phyloP scores from a whole-genome alignment of 2,329 filamentous ascomycete species.

The Claviceps sp. region DNA sequence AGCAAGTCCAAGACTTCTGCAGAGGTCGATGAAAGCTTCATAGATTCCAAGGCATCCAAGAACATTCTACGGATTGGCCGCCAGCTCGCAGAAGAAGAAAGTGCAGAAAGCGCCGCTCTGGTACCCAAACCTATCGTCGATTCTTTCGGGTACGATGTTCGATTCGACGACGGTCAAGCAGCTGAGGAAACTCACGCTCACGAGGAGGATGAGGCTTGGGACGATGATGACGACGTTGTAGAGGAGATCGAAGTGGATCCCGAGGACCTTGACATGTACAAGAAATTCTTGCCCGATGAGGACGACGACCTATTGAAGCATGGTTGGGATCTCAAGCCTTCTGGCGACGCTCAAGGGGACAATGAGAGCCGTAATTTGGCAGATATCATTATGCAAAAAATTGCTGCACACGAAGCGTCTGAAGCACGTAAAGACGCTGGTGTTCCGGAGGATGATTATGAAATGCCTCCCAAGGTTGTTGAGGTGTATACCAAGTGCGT shows the following conservation, averaged over 20 bases:
- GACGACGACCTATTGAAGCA: constrained; percentile 62
- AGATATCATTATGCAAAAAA: constrained; percentile 87
- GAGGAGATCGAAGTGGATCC: constrained; percentile 75
- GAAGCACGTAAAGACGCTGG: constrained; percentile 34
- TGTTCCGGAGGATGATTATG: constrained; percentile 63
- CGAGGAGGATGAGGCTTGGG: constrained; percentile 57
- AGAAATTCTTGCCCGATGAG: constrained; percentile 69
- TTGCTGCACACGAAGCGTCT: constrained; percentile 74
- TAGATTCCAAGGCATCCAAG: constrained; percentile 77
- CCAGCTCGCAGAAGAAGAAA: constrained; percentile 73
- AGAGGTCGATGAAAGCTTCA: constrained; percentile 54
- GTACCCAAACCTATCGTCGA: constrained; percentile 31
- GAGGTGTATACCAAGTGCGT: constrained; percentile 82
- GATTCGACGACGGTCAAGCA: constrained; percentile 47
- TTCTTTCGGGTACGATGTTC: constrained; percentile 66
- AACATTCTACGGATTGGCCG: constrained; percentile 85
- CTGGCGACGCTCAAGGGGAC: constrained; percentile 31
- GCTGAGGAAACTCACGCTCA: constrained; percentile 29
- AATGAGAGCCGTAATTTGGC: constrained; percentile 63
- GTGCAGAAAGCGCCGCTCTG: constrained; percentile 19
- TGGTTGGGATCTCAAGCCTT: constrained; percentile 37
- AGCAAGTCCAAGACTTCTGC: constrained; percentile 49
- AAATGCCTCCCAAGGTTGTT: constrained; percentile 80
- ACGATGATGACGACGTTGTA: constrained; percentile 61
- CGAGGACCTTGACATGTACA: constrained; percentile 78